Percentiles rank a stretch among this genome's conserved stretches.
These are phyloP conservation scores for Infundibulicybe gibba DNA, from an alignment of 768 basidiomycete species.

Conservation along the genomic window DNA sequence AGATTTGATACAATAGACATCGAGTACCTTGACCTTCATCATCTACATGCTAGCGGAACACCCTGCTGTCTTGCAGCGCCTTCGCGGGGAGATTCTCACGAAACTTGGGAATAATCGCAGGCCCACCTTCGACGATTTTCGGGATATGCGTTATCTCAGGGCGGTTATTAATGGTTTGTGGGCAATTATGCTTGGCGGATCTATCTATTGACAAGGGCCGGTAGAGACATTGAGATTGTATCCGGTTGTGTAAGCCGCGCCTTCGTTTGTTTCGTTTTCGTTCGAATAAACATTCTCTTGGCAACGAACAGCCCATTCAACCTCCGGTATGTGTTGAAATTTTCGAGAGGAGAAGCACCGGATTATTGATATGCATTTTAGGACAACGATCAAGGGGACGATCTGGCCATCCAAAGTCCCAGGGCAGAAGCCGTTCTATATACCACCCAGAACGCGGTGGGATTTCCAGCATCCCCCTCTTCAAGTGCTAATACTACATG, in stretches of 20 bases:
- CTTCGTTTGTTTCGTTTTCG: neutral
- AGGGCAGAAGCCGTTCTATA: constrained; percentile 29
- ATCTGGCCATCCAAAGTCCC: constrained; percentile 21
- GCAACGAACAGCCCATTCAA: constrained; percentile 20
- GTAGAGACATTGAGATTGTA: constrained; percentile 42
- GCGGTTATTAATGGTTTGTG: constrained; percentile 31
- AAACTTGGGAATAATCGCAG: constrained; percentile 30
- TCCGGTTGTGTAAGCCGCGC: constrained; percentile 26
- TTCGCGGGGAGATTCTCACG: constrained; percentile 37
- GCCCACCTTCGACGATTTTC: constrained; percentile 42
- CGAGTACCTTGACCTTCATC: constrained; percentile 34
- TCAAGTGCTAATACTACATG: neutral
- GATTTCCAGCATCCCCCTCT: neutral
- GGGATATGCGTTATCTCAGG: constrained; percentile 40
- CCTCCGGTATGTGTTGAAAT: neutral
- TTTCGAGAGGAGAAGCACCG: neutral
- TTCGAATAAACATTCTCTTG: constrained; percentile 4
- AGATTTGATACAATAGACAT: constrained; percentile 24
- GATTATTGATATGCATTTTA: neutral
- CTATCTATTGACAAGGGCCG: neutral
- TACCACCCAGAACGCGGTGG: constrained; percentile 28
- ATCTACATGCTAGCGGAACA: constrained; percentile 42
- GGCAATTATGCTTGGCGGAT: neutral
- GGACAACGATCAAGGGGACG: constrained; percentile 20
- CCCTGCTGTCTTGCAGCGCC: constrained; percentile 32